Base-by-base conservation (phyloP, 371 early-diverging fungal species). In the Dinochytrium kinnereticum region DNA sequence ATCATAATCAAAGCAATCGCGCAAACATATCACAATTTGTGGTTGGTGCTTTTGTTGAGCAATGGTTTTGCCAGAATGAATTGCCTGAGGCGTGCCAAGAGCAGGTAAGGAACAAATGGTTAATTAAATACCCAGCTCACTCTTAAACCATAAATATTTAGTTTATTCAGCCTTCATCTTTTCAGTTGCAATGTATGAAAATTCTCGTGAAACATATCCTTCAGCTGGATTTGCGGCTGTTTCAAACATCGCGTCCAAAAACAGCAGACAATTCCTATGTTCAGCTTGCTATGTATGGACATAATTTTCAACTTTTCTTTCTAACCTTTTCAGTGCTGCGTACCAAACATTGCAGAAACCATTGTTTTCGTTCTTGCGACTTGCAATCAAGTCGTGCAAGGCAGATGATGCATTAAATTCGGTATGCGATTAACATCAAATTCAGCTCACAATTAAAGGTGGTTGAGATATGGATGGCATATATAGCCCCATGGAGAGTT, bases 41-140 rank as follows among this genome's bases (percentile, higher is more conserved):
- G 30, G 55, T 80, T 2, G 68, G 68, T 7, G 37, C 73, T 2
- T 74, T 80, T 51, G 69, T 75, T 5, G 80, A 80, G 34, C 26
- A 76, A 21, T 80, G 80, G 80, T 53, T 76, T 24, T 74, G 66
- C 51, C 80, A 80, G 50, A 76, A 80, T 34, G 80, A 80, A 31
- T 34, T 61, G 26, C n/a, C 49, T 17, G 70, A 73, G n/a, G n/a
- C n/a, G n/a, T n/a, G n/a, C n/a, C n/a, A n/a, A n/a, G n/a, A n/a
- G n/a, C n/a, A n/a, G n/a, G n/a, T n/a, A n/a, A n/a, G n/a, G n/a
- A n/a, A n/a, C n/a, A n/a, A n/a, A n/a, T n/a, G n/a, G n/a, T n/a
- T n/a, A n/a, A n/a, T n/a, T n/a, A n/a, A n/a, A n/a, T n/a, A n/a
- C n/a, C n/a, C n/a, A n/a, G n/a, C n/a, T n/a, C n/a, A n/a, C n/a